Conservation (phyloP, 768 basidiomycete genomes). For the Tremella yokohamensis region DNA sequence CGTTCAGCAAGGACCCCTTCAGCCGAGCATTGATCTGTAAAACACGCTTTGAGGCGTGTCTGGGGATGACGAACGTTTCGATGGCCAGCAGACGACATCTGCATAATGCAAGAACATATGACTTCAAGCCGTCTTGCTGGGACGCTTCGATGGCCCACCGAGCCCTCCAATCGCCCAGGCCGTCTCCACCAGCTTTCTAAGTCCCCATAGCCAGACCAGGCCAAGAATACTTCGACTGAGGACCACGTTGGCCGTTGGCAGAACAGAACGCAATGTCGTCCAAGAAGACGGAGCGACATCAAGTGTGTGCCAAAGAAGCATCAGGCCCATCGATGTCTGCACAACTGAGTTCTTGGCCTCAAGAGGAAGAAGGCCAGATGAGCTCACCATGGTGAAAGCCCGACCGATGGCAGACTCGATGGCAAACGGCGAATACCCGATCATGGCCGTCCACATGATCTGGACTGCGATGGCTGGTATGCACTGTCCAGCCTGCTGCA, state of each 20-base stretch:
- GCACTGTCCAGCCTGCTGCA: constrained; percentile 72
- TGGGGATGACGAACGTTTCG: too few species aligned
- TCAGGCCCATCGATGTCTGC: constrained; percentile 58
- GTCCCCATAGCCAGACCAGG: constrained; percentile 83
- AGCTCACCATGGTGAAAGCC: constrained; percentile 50
- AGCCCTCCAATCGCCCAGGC: constrained; percentile 60
- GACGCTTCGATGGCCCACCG: constrained; percentile 6
- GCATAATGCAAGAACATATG: too few species aligned
- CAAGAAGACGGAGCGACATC: constrained; percentile 55
- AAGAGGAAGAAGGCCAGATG: constrained; percentile 15
- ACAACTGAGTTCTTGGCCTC: constrained; percentile 36
- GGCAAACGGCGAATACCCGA: constrained; percentile 57
- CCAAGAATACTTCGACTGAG: constrained; percentile 75
- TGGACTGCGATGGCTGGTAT: constrained; percentile 68
- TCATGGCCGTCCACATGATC: constrained; percentile 73
- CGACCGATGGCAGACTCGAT: constrained; percentile 8
- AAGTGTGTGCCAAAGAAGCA: constrained; percentile 65
- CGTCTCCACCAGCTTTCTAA: constrained; percentile 72
- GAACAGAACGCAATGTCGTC: constrained; percentile 76
- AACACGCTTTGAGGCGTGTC: too few species aligned
- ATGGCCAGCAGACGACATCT: too few species aligned
- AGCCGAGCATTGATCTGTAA: too few species aligned
- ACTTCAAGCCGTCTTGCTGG: background rate
- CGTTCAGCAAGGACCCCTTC: too few species aligned
- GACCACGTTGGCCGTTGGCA: constrained; percentile 76